Evolutionary conservation across 345 rosid species (phyloP).

Genomic region (Eucalyptus polybractea): DNA sequence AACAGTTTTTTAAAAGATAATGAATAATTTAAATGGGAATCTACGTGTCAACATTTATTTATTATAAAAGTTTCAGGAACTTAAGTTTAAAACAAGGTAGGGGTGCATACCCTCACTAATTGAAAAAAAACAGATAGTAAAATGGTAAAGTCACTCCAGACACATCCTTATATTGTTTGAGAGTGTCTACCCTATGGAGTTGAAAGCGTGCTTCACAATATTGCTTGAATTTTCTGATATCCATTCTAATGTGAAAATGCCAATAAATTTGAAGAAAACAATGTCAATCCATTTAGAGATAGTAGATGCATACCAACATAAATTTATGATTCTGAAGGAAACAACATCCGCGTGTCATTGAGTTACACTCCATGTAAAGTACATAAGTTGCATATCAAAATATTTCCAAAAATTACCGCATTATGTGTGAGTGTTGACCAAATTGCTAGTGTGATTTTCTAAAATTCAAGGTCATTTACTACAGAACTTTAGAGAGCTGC

Average conservation of each 20-base stretch:
- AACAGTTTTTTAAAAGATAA: background rate
- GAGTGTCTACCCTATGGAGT: background rate
- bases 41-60: background rate
- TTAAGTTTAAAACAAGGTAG: background rate
- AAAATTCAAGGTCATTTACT: background rate
- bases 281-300: background rate
- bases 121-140: background rate
- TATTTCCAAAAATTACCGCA: background rate
- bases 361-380: background rate
- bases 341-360: background rate
- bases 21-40: background rate
- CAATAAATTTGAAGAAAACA: background rate
- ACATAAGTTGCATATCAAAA: background rate
- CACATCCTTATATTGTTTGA: background rate
- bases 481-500: background rate
- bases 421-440: background rate
- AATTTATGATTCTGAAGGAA: background rate
- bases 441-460: background rate
- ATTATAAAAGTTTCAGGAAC: background rate
- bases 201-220: background rate
- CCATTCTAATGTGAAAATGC: background rate
- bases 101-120: background rate
- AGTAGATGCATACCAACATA: background rate
- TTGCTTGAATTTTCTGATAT: background rate
- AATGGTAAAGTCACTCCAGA: background rate